Conservation (phyloP, 306 rosid species). For the Astragalus membranaceus region DNA sequence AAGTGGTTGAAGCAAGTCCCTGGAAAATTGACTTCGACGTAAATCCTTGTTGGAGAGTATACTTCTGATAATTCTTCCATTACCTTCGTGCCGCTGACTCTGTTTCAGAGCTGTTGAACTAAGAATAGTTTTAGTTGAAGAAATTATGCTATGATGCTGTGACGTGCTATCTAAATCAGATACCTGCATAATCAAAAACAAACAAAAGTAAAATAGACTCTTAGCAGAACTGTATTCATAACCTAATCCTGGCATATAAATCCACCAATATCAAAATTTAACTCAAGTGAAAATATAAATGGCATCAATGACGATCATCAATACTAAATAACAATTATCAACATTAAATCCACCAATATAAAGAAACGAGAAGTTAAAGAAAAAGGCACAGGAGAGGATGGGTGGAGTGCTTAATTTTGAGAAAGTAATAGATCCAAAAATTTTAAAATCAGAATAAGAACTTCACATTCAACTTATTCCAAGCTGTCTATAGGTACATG, state of each 20-base stretch:
- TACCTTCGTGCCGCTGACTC: conserved; percentile 44
- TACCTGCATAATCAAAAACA: conserved; percentile 29
- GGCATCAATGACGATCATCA: background rate
- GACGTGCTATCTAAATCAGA: conserved; percentile 26
- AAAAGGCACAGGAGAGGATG: background rate
- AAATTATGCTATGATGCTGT: conserved; percentile 31
- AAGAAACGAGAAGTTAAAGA: background rate
- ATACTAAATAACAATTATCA: background rate
- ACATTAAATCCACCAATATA: background rate
- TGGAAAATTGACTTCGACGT: conserved; percentile 48
- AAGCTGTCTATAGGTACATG: too few relatives aligned
- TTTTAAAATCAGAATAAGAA: background rate
- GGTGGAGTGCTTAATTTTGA: background rate
- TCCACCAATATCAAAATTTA: background rate
- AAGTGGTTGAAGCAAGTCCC: too few relatives aligned
- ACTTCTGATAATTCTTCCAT: conserved; percentile 50
- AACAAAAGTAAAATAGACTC: conserved; percentile 9
- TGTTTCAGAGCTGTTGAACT: conserved; percentile 39
- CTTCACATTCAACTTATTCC: background rate
- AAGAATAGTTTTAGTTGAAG: conserved; percentile 28
- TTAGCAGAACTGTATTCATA: background rate
- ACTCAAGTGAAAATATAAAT: background rate
- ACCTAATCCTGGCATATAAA: background rate
- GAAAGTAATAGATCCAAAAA: conserved; percentile 6
- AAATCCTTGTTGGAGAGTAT: conserved; percentile 55